Percentiles rank a stretch among this genome's conserved stretches.
Evolutionary conservation across 257 asterid genomes (phyloP).

Genomic region (Ilex aquifolium): DNA sequence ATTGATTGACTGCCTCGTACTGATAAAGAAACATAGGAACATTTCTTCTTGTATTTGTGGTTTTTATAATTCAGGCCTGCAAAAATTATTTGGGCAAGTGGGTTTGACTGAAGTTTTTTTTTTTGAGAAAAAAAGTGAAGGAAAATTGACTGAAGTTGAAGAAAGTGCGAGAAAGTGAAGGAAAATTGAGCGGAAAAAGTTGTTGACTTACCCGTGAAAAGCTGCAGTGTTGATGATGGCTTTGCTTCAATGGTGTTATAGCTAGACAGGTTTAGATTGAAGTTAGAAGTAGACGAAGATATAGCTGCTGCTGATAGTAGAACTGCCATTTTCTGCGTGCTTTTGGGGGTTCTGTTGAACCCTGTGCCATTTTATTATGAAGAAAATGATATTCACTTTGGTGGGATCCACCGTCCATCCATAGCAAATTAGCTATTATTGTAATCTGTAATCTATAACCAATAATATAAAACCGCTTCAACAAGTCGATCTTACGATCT

Average conservation of each 20-base stretch:
- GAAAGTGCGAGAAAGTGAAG: too few species aligned
- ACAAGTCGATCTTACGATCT: too few species aligned
- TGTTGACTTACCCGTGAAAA: slow-evolving; percentile 39
- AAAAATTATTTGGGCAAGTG: slow-evolving; percentile 6
- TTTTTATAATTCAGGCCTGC: slow-evolving; percentile 34
- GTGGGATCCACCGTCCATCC: too few species aligned
- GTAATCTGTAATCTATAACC: too few species aligned
- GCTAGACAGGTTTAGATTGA: slow-evolving; percentile 22
- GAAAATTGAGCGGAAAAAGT: too few species aligned
- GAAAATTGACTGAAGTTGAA: background rate
- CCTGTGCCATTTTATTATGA: too few species aligned
- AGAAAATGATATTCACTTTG: too few species aligned
- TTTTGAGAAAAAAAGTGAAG: too few species aligned
- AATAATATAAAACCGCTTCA: too few species aligned
- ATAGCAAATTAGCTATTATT: too few species aligned
- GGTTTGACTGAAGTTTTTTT: slow-evolving; percentile 2
- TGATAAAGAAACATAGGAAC: slow-evolving; percentile 18
- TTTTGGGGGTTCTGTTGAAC: too few species aligned
- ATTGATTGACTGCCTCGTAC: slow-evolving; percentile 39
- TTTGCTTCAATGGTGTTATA: slow-evolving; percentile 18
- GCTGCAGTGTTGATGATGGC: slow-evolving; percentile 28
- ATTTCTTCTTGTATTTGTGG: slow-evolving; percentile 19
- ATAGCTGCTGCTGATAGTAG: slow-evolving; percentile 34
- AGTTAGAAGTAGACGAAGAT: slow-evolving; percentile 29
- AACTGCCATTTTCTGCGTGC: background rate